These are phyloP conservation scores for Backusella luteola DNA, from an alignment of 192 early-diverging fungal genomes.

Conservation along the genomic window DNA sequence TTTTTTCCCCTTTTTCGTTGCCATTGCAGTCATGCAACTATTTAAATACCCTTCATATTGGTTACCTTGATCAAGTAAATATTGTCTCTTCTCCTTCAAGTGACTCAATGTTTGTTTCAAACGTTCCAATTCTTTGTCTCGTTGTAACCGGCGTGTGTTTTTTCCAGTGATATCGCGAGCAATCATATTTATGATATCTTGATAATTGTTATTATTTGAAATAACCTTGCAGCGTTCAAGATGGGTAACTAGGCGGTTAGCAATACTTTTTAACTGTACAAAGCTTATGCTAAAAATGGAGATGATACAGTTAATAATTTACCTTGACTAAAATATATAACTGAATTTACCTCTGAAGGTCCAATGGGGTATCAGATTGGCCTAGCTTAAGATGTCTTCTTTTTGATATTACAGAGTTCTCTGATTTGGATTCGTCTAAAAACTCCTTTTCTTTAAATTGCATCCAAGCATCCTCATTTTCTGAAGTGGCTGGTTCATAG, in stretches of 20 bases:
- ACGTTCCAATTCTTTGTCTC: constrained; percentile 67
- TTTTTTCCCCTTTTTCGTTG: constrained; percentile 66
- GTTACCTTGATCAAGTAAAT: constrained; percentile 83
- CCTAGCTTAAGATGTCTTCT: constrained; percentile 7
- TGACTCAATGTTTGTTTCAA: constrained; percentile 78
- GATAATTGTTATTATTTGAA: constrained; percentile 74
- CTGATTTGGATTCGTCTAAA: not conserved
- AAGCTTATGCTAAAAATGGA: constrained; percentile 51
- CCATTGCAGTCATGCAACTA: constrained; percentile 85
- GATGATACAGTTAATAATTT: not conserved
- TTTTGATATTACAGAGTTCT: constrained; percentile 4
- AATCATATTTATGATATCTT: constrained; percentile 92
- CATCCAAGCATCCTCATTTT: constrained; percentile 72
- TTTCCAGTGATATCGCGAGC: constrained; percentile 93
- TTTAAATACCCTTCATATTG: constrained; percentile 92
- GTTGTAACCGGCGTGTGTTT: constrained; percentile 76
- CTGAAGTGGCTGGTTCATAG: constrained; percentile 61
- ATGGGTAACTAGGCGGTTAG: constrained; percentile 79
- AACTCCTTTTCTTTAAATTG: constrained; percentile 44
- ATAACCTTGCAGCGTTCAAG: constrained; percentile 81
- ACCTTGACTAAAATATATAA: not conserved
- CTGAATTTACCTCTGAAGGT: constrained; percentile 17
- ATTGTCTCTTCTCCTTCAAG: constrained; percentile 82
- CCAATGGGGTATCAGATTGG: constrained; percentile 11
- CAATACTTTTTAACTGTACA: constrained; percentile 74